Base-by-base conservation (phyloP, 768 basidiomycete species). In the Tylopilus felleus region DNA sequence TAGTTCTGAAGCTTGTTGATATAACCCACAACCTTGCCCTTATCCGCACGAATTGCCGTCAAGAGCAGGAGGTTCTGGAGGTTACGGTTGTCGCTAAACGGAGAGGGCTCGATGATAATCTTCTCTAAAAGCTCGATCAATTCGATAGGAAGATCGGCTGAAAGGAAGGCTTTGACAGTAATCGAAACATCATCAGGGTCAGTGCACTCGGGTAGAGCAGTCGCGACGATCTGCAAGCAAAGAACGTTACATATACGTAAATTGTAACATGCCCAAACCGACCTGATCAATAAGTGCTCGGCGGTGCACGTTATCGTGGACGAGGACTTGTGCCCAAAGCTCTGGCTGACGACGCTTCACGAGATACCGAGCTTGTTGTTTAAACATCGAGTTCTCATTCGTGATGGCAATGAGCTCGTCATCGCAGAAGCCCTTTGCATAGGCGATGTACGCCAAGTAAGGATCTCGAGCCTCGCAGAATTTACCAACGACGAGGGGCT, bases 381-480 rank as follows among this genome's bases (percentile, higher is more conserved):
- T 99, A 82, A 95, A 99, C 97, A 99, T 99, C 13, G 94, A 87
- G 76, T 99, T 99, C 60, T 96, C 95, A 68, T 98, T 98, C 45
- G 97, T 98, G 70, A 99, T 96, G 21, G 84, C 71, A 66, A 99
- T 95, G 55, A 99, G 82, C 72, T 99, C 97, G 6, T 98, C 93
- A 60, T 99, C 97, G 68, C 97, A 99, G 73, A 98, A 89, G 53
- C 97, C 97, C 70, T 98, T 98, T 35, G 97, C 97, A 67, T 98
- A 99, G 0, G 97, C 97, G 62, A 99, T 98, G 75, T 96, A 99
- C 22, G 97, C 97, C 54, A 99, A 79, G 75, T 97, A 98, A 1
- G 97, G 97, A 69, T 99, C 97, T 40, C 97, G 88, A 49, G 91
- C 91, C 74, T 98, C 97, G 74, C 97, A 99, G 82, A 98, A 99